Evolutionary conservation across 1,284 basidiomycete genomes (phyloP), one percentile per base, ranked within the genome.

Genomic region (Coniferiporia weirii): DNA sequence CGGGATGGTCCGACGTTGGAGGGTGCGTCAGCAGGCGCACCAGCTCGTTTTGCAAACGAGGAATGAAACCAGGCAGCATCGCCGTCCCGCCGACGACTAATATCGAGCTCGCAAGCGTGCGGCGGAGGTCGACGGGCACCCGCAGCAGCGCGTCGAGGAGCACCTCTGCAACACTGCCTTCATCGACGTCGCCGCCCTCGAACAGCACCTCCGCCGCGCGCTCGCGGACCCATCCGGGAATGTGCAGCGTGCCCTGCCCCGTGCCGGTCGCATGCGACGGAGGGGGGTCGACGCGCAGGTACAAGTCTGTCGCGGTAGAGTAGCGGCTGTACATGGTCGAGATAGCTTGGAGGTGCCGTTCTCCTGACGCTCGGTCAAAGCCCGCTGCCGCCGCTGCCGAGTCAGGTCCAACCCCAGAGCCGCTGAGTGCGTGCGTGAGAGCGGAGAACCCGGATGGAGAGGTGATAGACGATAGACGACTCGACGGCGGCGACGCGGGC

Each of bases 191-290:
- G n/a, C 90, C 90, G 1, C 86, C 85, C 67, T 93, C 92, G 64
- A 98, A 98, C 1, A 98, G 75, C 3, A 95, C 80, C 69, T 99
- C 96, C 2, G 92, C 87, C 0, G 91, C 91, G 7, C 95, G 80
- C 69, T 98, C 95, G 40, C 96, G 76, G 22, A 98, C 79, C 96
- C 97, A 99, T 0, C 95, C 95, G 0, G 96, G 96, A 45, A 99
- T 84, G 47, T 89, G 77, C 40, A 98, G 72, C 0, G 86, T 89
- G 0, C 92, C 93, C n/a, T 78, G 72, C 0, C 87, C 88, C 0
- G 86, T 89, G 0, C 86, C 85, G 4, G 75, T 74, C 4, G 75
- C 74, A 65, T 83, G 84, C 19, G 80, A 74, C 0, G 72, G 66
- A 3, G 87, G 86, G 32, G 89, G 87, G 20, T 78, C 72, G 15